These are phyloP conservation scores for Babesia microti DNA, from an alignment of 169 alveolate genomes.

Conservation along the genomic window DNA sequence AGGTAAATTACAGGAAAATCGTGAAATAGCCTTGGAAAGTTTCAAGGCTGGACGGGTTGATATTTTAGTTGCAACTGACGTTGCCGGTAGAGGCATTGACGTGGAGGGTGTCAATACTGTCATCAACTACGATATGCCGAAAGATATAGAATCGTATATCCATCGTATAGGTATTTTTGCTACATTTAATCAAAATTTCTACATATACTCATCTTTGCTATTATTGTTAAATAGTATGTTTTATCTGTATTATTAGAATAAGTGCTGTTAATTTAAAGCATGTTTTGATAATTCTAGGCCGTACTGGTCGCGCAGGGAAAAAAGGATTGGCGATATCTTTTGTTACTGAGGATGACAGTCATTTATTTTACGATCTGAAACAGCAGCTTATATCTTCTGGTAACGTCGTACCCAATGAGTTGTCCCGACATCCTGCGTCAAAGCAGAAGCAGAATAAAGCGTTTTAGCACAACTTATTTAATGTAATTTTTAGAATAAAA, in stretches of 20 bases:
- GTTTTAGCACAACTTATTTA: no score
- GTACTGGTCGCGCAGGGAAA: conserved; percentile 98
- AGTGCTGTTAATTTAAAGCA: background rate
- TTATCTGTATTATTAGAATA: background rate
- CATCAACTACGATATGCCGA: conserved; percentile 96
- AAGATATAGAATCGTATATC: conserved; percentile 83
- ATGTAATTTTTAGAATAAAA: no score
- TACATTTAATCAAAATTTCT: background rate
- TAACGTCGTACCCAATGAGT: conserved; percentile 80
- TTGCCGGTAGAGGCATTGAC: conserved; percentile 96
- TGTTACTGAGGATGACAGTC: conserved; percentile 81
- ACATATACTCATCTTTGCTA: background rate
- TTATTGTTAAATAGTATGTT: background rate
- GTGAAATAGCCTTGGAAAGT: conserved; percentile 81
- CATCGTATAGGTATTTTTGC: conserved; percentile 77
- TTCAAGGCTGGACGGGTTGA: conserved; percentile 81
- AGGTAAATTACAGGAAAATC: conserved; percentile 79
- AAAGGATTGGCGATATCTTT: conserved; percentile 91
- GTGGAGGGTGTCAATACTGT: conserved; percentile 89
- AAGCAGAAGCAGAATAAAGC: conserved; percentile 68
- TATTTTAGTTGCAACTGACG: conserved; percentile 95
- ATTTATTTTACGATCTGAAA: conserved; percentile 77
- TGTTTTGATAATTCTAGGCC: conserved; percentile 72
- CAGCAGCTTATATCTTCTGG: conserved; percentile 78
- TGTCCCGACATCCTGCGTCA: conserved; percentile 76